Percentiles rank a stretch among this genome's conserved stretches.
Evolutionary conservation across 2,329 filamentous ascomycete species (phyloP).

Genomic region (Cadophora luteo-olivacea): DNA sequence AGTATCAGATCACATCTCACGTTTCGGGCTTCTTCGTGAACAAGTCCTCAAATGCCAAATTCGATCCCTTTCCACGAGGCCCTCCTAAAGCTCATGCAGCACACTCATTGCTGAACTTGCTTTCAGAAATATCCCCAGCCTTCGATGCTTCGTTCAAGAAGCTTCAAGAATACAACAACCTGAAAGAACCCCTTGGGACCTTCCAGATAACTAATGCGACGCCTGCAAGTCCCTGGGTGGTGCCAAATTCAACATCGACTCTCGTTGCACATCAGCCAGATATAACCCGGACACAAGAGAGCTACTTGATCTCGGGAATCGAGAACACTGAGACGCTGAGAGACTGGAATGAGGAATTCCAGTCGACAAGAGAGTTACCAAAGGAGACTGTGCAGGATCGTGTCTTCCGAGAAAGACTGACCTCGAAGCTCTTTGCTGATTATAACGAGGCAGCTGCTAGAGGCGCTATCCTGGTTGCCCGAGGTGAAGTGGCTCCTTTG

Average conservation of each 20-base stretch:
- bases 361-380: conserved; percentile 92
- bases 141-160: conserved; percentile 79
- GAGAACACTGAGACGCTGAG: conserved; percentile 94
- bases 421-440: conserved; percentile 95
- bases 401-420: conserved; percentile 91
- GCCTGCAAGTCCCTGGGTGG: conserved; percentile 90
- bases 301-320: conserved; percentile 85
- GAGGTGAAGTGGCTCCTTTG: conserved; percentile 89
- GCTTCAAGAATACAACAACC: conserved; percentile 83
- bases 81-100: conserved; percentile 79
- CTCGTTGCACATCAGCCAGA: conserved; percentile 79
- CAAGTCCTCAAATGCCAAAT: conserved; percentile 93
- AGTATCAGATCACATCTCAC: conserved; percentile 90
- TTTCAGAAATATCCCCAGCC: conserved; percentile 80
- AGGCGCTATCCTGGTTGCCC: conserved; percentile 89
- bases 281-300: conserved; percentile 89
- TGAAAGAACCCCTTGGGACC: conserved; percentile 85
- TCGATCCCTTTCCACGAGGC: conserved; percentile 84
- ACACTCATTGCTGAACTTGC: conserved; percentile 85
- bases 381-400: conserved; percentile 94
- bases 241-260: conserved; percentile 70
- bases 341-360: conserved; percentile 99
- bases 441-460: conserved; percentile 95
- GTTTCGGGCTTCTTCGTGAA: conserved; percentile 97
- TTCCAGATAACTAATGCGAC: conserved; percentile 97